Percentiles rank a stretch among this genome's conserved stretches.
Evolutionary conservation across 148 eudicot species (phyloP).

Genomic region (Gaultheria prostrata): DNA sequence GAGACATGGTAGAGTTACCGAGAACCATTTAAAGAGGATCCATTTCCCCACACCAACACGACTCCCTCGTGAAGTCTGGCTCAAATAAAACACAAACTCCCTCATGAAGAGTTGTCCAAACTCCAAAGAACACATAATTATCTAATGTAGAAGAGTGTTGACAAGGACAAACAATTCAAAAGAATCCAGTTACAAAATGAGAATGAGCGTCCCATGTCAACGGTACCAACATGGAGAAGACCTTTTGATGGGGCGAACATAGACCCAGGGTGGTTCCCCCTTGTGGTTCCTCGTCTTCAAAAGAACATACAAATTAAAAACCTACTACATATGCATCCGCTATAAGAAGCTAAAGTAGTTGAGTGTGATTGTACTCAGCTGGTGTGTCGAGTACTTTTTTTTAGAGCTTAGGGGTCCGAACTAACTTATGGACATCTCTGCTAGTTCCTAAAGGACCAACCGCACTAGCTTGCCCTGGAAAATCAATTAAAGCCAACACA

Average conservation of each 20-base stretch:
- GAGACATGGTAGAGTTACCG: neutral
- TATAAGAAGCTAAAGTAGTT: no score
- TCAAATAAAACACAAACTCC: neutral
- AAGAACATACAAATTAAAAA: neutral
- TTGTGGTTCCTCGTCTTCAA: no score
- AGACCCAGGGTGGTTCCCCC: no score
- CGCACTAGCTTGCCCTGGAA: no score
- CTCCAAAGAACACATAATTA: neutral
- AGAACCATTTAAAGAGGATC: neutral
- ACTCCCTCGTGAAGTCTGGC: neutral
- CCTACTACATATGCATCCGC: no score
- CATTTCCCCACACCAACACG: neutral
- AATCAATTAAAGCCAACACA: no score
- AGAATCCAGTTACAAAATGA: neutral
- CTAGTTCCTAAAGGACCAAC: no score
- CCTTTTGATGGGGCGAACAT: neutral
- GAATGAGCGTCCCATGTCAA: neutral
- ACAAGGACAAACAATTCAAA: neutral
- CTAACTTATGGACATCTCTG: no score
- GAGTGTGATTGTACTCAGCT: no score
- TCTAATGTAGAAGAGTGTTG: neutral
- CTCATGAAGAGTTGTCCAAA: neutral
- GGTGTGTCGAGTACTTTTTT: no score
- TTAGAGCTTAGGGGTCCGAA: no score
- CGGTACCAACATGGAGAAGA: neutral